Percentiles rank a stretch among this genome's conserved stretches.
Conservation (phyloP, 306 rosid genomes). For the Oemleria cerasiformis region DNA sequence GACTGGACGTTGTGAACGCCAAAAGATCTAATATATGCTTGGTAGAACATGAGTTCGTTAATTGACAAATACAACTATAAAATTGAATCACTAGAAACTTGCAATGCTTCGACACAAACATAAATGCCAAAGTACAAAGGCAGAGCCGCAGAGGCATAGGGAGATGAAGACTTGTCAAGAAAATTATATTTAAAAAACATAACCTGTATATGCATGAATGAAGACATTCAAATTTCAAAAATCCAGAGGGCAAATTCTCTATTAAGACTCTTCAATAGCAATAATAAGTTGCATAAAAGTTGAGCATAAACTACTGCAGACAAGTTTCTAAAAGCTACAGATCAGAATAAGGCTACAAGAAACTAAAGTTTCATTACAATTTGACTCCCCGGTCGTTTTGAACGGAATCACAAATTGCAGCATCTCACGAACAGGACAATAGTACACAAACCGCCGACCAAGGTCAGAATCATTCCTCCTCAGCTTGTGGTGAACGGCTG, state of each 20-base stretch:
- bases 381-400: not conserved
- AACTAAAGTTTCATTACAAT: not conserved
- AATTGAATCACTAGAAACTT: no score
- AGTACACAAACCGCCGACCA: not conserved
- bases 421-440: not conserved
- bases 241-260: not conserved
- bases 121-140: no score
- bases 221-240: not conserved
- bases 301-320: slow-evolving; percentile 8
- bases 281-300: not conserved
- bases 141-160: no score
- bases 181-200: not conserved
- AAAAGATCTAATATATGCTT: no score
- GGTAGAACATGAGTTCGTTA: no score
- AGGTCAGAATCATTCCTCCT: slow-evolving; percentile 59
- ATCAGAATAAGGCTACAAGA: not conserved
- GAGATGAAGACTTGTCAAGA: not conserved
- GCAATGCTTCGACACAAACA: no score
- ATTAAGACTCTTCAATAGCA: not conserved
- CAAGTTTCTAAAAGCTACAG: slow-evolving; percentile 1
- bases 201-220: not conserved
- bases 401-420: not conserved
- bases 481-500: slow-evolving; percentile 83
- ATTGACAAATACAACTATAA: no score
- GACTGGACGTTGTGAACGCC: no score